Evolutionary conservation across 2,329 filamentous ascomycete genomes (phyloP).

Genomic region (Knoxdaviesia proteae): DNA sequence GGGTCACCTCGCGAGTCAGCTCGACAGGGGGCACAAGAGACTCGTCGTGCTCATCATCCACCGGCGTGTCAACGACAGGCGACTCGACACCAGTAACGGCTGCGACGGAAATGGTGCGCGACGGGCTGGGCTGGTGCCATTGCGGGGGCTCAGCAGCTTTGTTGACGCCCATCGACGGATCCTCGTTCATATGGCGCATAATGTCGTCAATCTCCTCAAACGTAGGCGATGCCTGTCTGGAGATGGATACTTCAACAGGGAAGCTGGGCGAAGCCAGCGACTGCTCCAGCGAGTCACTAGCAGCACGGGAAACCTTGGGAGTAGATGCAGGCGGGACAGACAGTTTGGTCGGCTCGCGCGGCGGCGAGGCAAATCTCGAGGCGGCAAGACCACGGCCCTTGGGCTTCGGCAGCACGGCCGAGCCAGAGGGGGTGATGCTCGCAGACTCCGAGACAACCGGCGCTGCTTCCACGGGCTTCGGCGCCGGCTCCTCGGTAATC

Average conservation of each 20-base stretch:
- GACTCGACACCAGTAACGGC: constrained; percentile 8
- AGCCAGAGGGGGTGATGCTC: too few relatives aligned
- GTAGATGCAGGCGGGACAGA: constrained; percentile 20
- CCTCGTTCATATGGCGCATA: constrained; percentile 67
- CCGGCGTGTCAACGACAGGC: neutral
- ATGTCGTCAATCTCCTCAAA: constrained; percentile 83
- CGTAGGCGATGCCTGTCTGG: constrained; percentile 19
- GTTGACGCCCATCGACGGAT: constrained; percentile 56
- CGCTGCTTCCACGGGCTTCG: constrained; percentile 1
- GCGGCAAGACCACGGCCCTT: constrained; percentile 18
- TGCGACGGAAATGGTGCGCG: constrained; percentile 15
- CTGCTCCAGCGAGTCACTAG: constrained; percentile 9
- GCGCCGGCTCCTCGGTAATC: constrained; percentile 1
- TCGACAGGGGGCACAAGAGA: too few relatives aligned
- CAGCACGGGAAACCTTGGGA: constrained; percentile 10
- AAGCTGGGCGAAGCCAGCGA: too few relatives aligned
- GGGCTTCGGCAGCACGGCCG: constrained; percentile 5
- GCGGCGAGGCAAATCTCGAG: constrained; percentile 26
- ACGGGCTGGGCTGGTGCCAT: constrained; percentile 24
- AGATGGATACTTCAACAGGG: too few relatives aligned
- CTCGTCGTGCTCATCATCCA: neutral
- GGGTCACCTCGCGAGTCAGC: constrained; percentile 15
- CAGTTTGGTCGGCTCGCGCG: constrained; percentile 20
- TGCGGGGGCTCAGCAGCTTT: constrained; percentile 25
- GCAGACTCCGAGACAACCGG: constrained; percentile 4